Base-by-base conservation (phyloP, 345 rosid species). In the Syzygium jambos region DNA sequence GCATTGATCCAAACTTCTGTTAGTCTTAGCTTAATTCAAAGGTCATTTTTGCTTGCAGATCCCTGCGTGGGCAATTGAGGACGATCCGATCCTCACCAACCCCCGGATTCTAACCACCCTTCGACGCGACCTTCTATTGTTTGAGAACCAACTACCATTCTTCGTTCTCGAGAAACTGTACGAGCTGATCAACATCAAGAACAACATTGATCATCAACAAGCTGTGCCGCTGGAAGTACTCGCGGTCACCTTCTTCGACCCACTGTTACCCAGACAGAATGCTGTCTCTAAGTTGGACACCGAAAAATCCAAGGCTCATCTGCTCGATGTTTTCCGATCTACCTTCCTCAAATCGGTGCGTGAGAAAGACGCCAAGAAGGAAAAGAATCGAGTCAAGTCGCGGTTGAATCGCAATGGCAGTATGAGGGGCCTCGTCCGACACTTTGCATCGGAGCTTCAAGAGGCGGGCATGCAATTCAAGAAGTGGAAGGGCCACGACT, bases 91-190 rank as follows among this genome's bases (percentile, higher is more conserved):
- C 56, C 59, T 88, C 59, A 52, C 78, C 46, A 51, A 49, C 16
- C 87, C 51, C 34, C 23, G 65, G 83, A 85, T 80, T 78, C 85
- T 88, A 5, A 27, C 61, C 17, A 30, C 68, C 25, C 80, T 88
- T n/a, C 68, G 80, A 22, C 85, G 86, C 10, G 89, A 88, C 68
- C 87, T 88, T 38, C 22, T 88, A 10, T 78, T 88, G 89, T 86
- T 88, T 7, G 89, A 88, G 63, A 88, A 85, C 82, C 87, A 80
- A 53, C 85, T 85, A 4, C 89, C 87, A 29, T 88, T 85, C 63
- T 57, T 86, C 25, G 43, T 88, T 15, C 87, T 88, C 9, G 61
- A 85, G 11, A 56, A 57, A 59, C 54, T 88, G 12, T 86, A 43
- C 85, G 52, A 59, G 38, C 77, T 86, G 52, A 85, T 51, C 17